A percentile compares a stretch with the other conserved stretches of the same genome.
Conservation (phyloP, 164 flowering plant genomes). For the Buxus sempervirens region DNA sequence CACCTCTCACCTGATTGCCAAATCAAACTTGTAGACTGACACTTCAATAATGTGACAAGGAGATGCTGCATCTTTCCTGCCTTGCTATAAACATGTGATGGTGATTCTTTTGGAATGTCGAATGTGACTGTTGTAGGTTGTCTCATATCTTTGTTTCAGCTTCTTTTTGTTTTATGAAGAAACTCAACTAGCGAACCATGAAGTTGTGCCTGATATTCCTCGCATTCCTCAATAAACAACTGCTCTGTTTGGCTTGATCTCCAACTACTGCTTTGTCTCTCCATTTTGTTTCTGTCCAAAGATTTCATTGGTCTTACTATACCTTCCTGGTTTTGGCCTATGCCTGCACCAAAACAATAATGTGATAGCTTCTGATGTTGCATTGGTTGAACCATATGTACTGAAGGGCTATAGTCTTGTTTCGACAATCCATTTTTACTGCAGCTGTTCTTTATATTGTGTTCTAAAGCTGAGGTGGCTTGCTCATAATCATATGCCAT, state of each 20-base stretch:
- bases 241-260: constrained; percentile 11
- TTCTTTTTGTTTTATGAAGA: constrained; percentile 14
- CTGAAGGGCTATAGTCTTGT: constrained; percentile 4
- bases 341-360: not conserved
- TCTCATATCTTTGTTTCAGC: not conserved
- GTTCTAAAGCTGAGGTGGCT: not conserved
- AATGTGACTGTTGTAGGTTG: not conserved
- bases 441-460: constrained; percentile 3
- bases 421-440: not conserved
- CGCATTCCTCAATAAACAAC: constrained; percentile 18
- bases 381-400: constrained; percentile 4
- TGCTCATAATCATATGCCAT: constrained; percentile 12
- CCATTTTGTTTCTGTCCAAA: constrained; percentile 5
- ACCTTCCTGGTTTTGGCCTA: not conserved
- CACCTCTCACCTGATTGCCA: no score
- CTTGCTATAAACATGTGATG: not conserved
- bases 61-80: no score
- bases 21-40: no score
- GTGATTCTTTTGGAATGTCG: not conserved
- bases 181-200: constrained; percentile 29
- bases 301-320: constrained; percentile 5
- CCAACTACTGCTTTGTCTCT: not conserved
- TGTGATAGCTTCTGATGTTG: constrained; percentile 8
- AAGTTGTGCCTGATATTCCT: constrained; percentile 26
- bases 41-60: no score